A percentile compares a stretch with the other conserved stretches of the same genome.
Evolutionary conservation across 2,329 filamentous ascomycete species (phyloP).

Genomic region (Thelonectria rubi): DNA sequence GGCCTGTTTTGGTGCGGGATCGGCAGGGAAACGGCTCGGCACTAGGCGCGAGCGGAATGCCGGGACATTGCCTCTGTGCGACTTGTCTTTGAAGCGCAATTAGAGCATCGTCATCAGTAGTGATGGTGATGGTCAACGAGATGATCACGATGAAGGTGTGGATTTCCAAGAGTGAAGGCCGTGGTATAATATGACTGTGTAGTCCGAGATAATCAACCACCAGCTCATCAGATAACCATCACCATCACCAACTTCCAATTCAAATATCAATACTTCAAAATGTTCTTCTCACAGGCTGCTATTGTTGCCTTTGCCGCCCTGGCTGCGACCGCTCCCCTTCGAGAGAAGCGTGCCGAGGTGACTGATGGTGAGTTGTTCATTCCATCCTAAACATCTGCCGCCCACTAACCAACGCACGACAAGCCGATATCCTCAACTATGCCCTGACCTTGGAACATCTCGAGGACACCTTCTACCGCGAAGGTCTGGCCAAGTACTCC

Average conservation of each 20-base stretch:
- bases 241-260: background rate
- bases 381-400: background rate
- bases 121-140: background rate
- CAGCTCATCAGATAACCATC: background rate
- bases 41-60: background rate
- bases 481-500: constrained; percentile 67
- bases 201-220: background rate
- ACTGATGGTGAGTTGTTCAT: background rate
- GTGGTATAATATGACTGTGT: background rate
- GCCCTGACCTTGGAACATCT: constrained; percentile 63
- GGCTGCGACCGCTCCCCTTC: background rate
- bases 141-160: too few relatives aligned
- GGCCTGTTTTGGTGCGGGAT: background rate
- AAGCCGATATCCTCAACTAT: constrained; percentile 53
- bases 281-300: background rate
- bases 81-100: background rate
- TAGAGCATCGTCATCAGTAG: background rate
- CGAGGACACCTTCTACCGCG: constrained; percentile 70
- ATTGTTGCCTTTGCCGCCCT: background rate
- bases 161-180: too few relatives aligned
- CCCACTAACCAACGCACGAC: background rate
- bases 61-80: background rate
- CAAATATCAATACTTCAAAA: background rate
- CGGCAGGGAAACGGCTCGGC: background rate
- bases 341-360: background rate